Evolutionary conservation across 805 yeast genomes (phyloP).

Genomic region (Nakazawaea pomicola): DNA sequence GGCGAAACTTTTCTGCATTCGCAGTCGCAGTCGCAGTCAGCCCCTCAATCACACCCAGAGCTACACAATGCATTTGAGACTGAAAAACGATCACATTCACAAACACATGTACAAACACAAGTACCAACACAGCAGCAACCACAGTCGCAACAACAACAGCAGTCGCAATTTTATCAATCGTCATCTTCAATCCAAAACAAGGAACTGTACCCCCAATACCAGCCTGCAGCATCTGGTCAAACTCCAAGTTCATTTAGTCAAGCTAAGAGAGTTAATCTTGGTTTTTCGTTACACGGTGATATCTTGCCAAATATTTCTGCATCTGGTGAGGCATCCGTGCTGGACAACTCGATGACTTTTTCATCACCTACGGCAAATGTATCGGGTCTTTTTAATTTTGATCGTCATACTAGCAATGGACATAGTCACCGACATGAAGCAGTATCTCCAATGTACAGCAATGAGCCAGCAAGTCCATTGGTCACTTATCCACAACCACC

Average conservation of each 20-base stretch:
- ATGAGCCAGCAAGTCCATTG: too few species aligned
- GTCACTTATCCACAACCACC: neutral
- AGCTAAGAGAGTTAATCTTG: slow-evolving; percentile 8
- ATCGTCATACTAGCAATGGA: neutral
- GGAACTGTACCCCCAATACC: too few species aligned
- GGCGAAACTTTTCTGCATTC: too few species aligned
- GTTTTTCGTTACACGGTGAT: slow-evolving; percentile 6
- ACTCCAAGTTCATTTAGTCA: neutral
- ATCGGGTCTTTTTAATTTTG: slow-evolving; percentile 4
- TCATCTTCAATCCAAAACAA: too few species aligned
- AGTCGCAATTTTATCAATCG: too few species aligned
- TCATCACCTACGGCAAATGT: slow-evolving; percentile 1
- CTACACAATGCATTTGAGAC: too few species aligned
- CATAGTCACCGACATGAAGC: neutral
- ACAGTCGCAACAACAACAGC: neutral
- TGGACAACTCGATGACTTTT: neutral
- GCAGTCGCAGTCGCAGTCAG: too few species aligned
- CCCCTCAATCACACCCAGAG: too few species aligned
- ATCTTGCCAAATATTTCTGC: neutral
- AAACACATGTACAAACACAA: too few species aligned
- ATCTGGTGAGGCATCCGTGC: neutral
- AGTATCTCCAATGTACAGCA: too few species aligned
- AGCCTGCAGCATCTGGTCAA: neutral
- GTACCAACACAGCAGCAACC: neutral
- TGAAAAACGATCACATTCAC: too few species aligned